Evolutionary conservation across 1,139 yeast genomes (phyloP), one percentile per base, ranked within the genome.

Genomic region (Suhomyces wounanorum): DNA sequence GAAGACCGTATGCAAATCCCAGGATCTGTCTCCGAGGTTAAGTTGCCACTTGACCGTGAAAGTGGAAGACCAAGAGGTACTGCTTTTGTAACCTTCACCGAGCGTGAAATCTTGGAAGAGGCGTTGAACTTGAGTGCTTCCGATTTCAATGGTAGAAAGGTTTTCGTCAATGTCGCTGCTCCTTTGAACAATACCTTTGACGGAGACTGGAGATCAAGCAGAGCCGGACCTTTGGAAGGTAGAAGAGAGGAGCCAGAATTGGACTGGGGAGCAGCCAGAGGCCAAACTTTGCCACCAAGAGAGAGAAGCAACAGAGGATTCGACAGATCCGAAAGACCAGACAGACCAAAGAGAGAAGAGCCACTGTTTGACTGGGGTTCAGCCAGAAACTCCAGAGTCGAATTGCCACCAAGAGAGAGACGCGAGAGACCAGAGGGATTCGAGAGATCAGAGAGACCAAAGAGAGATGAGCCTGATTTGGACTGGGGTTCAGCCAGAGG

Each of bases 151-250:
- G 95, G 91, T 50, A 85, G 96, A 73, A 83, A 84, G 61, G 82
- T 90, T 56, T 89, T 83, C 59, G 89, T 95, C 51, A 83, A 85
- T 59, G 98, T 94, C 52, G 97, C 98, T 47, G 97, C 96, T 52
- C 96, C 96, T 55, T 85, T 82, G 60, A 84, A 77, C 61, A 79
- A 73, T 49, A 80, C 77, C 44, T 73, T 74, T 50, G 80, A 76
- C 49, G 68, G 74, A 59, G 79, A 75, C 64, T 76, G 81, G 81
- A 70, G 75, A 63, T 63, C 72, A 14, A 63, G 70, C 50, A 69
- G 84, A 69, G 63, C 75, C 51, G 64, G 68, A 31, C 78, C 79
- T 18, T 61, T 66, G 41, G 52, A 64, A 38, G 60, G 64, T 7
- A 59, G 62, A 40, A 48, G 59, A 53, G 67, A 61, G 59, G 67